Base-by-base conservation (phyloP, 1,139 yeast genomes). In the Magnusiomyces sp. region DNA sequence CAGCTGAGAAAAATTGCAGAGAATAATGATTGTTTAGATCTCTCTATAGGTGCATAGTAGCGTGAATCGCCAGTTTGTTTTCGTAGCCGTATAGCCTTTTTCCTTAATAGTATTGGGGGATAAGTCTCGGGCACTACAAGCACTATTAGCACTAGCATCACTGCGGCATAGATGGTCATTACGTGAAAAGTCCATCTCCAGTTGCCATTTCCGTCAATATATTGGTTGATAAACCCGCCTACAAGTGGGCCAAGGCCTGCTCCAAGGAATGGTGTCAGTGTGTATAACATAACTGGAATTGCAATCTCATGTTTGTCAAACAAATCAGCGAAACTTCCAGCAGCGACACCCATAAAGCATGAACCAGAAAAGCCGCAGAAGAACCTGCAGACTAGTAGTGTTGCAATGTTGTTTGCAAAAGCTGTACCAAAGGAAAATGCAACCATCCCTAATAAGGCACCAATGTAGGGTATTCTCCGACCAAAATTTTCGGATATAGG, bases 11-110 rank as follows among this genome's bases (percentile, higher is more conserved):
- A 80, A 31, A 73, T 76, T 55, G 88, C 79, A 3, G 27, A 32
- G 20, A 11, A n/a, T 13, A 41, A 5, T 4, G 27, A 16, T 9
- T 27, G 70, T 49, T 75, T 74, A 50, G 81, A 75, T 58, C 81
- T 84, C 63, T 87, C 95, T 61, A 83, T 92, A 4, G 94, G 82
- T 23, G 95, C 95, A 61, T 79, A 80, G 50, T 87, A 83, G 40
- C 88, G 88, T 95, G 95, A 85, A 63, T 76, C 80, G 11, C 70
- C 71, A 2, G 71, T 69, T 57, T 75, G 68, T 61, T 75, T 76
- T 62, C 70, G 73, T 71, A 77, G 67, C 19, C 55, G 59, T 55
- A 66, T 71, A 13, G 81, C 81, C 58, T 74, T 74, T 16, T 58
- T 50, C 5, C 65, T 69, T 47, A 77, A 68, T 45, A 76, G 67